Percentiles rank a stretch among this genome's conserved stretches.
Conservation (phyloP, 2,329 filamentous ascomycete species). For the Pseudopyricularia cyperi region DNA sequence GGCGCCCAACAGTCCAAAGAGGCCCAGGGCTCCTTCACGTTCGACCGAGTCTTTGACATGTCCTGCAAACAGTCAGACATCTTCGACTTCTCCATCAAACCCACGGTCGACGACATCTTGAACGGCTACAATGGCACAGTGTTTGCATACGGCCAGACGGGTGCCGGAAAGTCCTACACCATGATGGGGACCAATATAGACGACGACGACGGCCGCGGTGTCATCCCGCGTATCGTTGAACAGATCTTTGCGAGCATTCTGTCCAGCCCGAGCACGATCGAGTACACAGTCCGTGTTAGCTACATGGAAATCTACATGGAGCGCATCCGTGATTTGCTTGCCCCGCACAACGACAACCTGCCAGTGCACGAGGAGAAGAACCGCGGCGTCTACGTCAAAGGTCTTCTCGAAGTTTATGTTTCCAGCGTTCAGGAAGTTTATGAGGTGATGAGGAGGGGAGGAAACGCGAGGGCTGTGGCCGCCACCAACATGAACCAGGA, state of each 20-base stretch:
- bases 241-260: slow-evolving; percentile 96
- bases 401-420: slow-evolving; percentile 86
- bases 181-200: slow-evolving; percentile 98
- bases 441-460: slow-evolving; percentile 90
- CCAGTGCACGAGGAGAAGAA: slow-evolving; percentile 98
- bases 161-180: slow-evolving; percentile 96
- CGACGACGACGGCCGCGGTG: slow-evolving; percentile 75
- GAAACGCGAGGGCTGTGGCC: slow-evolving; percentile 77
- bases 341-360: slow-evolving; percentile 88
- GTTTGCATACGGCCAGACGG: slow-evolving; percentile 96
- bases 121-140: slow-evolving; percentile 99
- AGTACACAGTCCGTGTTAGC: slow-evolving; percentile 96
- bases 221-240: slow-evolving; percentile 93
- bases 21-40: slow-evolving; percentile 77
- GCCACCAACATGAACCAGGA: slow-evolving; percentile 99
- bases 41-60: slow-evolving; percentile 97
- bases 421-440: slow-evolving; percentile 93
- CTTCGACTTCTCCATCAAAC: slow-evolving; percentile 94
- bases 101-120: slow-evolving; percentile 93
- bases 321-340: slow-evolving; percentile 83
- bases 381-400: slow-evolving; percentile 92
- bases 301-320: slow-evolving; percentile 99
- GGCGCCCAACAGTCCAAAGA: slow-evolving; percentile 56
- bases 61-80: slow-evolving; percentile 79
- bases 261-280: slow-evolving; percentile 81